Base-by-base conservation (phyloP, 805 yeast species). In the Brettanomyces bruxellensis region DNA sequence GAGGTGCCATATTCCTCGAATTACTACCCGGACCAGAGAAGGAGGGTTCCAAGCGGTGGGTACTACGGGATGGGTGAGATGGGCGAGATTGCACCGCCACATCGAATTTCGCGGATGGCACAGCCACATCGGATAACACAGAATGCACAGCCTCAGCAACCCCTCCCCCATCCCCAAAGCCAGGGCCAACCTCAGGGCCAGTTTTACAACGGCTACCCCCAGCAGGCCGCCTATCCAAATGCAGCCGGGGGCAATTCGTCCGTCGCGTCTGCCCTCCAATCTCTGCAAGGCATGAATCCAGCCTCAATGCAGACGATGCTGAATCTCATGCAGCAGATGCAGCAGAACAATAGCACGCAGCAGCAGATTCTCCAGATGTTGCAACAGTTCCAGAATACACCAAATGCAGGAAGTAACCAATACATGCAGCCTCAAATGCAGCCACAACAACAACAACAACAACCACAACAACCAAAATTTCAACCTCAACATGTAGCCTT, bases 261-360 rank as follows among this genome's bases (percentile, higher is more conserved):
- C 44, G 42, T 40, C 13, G 36, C 43, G 6, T 13, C 18, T 8
- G 34, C 18, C 8, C 18, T n/a, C 2, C 43, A 23, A 13, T 25
- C 43, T 14, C 9, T 40, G 18, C 24, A n/a, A 8, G 28, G 28
- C 25, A 22, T 24, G 51, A 67, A 65, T 47, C 67, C 65, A 23
- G 53, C 50, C 25, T 54, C 68, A 3, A 45, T 66, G n/a, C 66
- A 64, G 41, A 61, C 55, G 44, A 60, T 66, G 47, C 46, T 65
- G 41, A 48, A 60, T 8, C 45, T 65, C 43, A 59, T 63, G 45
- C 63, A 59, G 25, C 62, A 57, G 25, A 52, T 49, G 28, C 60
- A 56, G 42, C 55, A 45, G 37, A 49, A 49, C 24, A 53, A 51
- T 35, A 49, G 38, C 50, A 46, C 37, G 8, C 48, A 49, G 37